Conservation (phyloP, 768 basidiomycete species). For the Leccinum subgranulosum region DNA sequence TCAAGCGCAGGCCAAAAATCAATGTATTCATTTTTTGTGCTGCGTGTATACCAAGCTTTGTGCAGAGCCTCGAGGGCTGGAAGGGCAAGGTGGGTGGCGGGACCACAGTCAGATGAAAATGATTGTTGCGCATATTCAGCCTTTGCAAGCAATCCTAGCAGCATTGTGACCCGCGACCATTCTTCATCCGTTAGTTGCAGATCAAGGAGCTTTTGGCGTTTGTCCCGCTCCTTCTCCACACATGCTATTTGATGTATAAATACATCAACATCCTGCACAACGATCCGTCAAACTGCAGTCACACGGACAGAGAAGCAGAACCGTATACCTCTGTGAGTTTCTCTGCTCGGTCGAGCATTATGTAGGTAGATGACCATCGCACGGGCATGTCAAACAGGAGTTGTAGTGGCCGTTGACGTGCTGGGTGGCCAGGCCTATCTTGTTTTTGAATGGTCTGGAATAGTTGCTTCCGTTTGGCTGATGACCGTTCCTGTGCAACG, state of each 20-base stretch:
- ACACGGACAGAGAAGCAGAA: no score
- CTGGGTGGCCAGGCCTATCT: not conserved
- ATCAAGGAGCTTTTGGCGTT: not conserved
- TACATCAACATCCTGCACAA: not conserved
- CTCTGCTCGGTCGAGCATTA: not conserved
- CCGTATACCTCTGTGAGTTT: not conserved
- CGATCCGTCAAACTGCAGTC: no score
- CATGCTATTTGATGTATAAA: not conserved
- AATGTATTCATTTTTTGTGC: not conserved
- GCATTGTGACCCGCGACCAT: not conserved
- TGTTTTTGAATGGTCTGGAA: not conserved
- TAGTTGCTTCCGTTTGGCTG: not conserved
- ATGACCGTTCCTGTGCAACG: not conserved
- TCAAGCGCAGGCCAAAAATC: not conserved
- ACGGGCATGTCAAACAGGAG: not conserved
- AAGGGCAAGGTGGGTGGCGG: not conserved
- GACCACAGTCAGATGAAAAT: not conserved
- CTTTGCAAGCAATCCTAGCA: not conserved
- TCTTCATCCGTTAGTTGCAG: not conserved
- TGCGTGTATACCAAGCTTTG: not conserved
- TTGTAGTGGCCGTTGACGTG: not conserved
- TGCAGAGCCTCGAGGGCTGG: not conserved
- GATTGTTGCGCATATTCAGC: not conserved
- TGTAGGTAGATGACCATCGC: not conserved
- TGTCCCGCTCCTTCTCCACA: no score